Evolutionary conservation across 768 basidiomycete genomes (phyloP).

Genomic region (Pleurotus cornucopiae): DNA sequence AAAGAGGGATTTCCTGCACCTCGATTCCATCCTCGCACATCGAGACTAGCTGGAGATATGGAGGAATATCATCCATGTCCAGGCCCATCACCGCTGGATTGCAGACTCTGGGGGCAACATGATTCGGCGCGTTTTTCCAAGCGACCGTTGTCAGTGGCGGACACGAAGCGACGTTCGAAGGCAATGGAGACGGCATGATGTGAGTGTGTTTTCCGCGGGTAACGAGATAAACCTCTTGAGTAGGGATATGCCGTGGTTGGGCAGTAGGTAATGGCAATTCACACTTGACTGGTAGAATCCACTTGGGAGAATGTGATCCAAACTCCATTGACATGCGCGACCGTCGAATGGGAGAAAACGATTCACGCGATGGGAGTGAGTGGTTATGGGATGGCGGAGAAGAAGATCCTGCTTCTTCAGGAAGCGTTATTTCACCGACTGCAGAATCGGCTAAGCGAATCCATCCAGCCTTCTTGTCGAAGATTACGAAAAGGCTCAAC

Average conservation of each 20-base stretch:
- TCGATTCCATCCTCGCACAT: conserved; percentile 73
- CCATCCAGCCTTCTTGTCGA: conserved; percentile 85
- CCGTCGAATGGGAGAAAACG: conserved; percentile 29
- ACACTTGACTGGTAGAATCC: conserved; percentile 47
- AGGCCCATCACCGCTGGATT: conserved; percentile 22
- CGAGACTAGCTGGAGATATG: conserved; percentile 65
- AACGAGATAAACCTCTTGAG: conserved; percentile 54
- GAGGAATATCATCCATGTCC: conserved; percentile 20
- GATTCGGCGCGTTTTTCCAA: conserved; percentile 58
- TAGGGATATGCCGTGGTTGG: conserved; percentile 21
- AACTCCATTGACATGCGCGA: conserved; percentile 31
- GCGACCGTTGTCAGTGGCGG: conserved; percentile 50
- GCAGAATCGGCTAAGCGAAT: conserved; percentile 79
- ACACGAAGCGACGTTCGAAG: conserved; percentile 38
- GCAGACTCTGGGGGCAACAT: conserved; percentile 51
- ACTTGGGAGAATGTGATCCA: conserved; percentile 30
- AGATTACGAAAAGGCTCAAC: conserved; percentile 75
- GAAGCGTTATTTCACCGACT: conserved; percentile 73
- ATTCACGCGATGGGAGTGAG: conserved; percentile 19
- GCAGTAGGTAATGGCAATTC: conserved; percentile 38
- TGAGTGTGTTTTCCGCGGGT: conserved; percentile 70
- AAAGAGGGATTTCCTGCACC: conserved; percentile 61
- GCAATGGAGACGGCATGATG: conserved; percentile 64
- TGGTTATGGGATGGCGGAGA: conserved; percentile 15
- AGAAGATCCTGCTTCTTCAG: conserved; percentile 32